Conservation (phyloP, 2,329 filamentous ascomycete species). For the Penicillium sp. region DNA sequence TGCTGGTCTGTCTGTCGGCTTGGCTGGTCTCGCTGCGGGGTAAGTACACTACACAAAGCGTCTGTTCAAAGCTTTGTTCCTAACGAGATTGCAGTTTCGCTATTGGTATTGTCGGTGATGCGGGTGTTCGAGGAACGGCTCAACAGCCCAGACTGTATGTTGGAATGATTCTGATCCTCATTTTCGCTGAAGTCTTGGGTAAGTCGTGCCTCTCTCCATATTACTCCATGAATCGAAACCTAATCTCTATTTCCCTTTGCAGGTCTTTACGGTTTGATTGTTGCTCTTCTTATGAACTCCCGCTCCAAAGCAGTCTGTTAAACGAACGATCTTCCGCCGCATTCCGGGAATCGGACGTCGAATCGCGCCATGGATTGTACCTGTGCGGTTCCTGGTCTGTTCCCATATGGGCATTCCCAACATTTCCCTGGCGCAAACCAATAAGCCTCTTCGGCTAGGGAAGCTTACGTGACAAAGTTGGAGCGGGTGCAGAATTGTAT, state of each 20-base stretch:
- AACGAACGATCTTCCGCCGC: constrained; percentile 17
- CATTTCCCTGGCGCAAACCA: constrained; percentile 5
- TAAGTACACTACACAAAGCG: constrained; percentile 29
- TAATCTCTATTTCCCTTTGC: not conserved
- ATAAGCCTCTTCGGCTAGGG: constrained; percentile 2
- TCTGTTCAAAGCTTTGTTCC: constrained; percentile 1
- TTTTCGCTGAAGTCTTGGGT: constrained; percentile 99
- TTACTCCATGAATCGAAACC: constrained; percentile 28
- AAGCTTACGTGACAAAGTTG: constrained; percentile 11
- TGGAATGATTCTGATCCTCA: constrained; percentile 98
- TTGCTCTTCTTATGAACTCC: constrained; percentile 99
- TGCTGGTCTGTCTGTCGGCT: constrained; percentile 77
- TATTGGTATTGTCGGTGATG: constrained; percentile 74
- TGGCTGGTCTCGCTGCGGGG: constrained; percentile 77
- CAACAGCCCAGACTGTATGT: constrained; percentile 70
- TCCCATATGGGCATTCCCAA: constrained; percentile 9
- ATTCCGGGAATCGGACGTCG: constrained; percentile 10
- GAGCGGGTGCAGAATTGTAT: constrained; percentile 16
- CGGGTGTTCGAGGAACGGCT: constrained; percentile 53
- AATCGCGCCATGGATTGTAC: constrained; percentile 11
- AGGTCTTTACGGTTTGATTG: constrained; percentile 99
- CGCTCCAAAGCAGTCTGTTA: constrained; percentile 71
- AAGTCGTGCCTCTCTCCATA: constrained; percentile 40
- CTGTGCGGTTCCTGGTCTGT: constrained; percentile 6
- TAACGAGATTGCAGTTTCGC: constrained; percentile 58